Percentiles rank a stretch among this genome's conserved stretches.
Conservation (phyloP, 2,329 filamentous ascomycete genomes). For the Lasiodiplodia sp. region DNA sequence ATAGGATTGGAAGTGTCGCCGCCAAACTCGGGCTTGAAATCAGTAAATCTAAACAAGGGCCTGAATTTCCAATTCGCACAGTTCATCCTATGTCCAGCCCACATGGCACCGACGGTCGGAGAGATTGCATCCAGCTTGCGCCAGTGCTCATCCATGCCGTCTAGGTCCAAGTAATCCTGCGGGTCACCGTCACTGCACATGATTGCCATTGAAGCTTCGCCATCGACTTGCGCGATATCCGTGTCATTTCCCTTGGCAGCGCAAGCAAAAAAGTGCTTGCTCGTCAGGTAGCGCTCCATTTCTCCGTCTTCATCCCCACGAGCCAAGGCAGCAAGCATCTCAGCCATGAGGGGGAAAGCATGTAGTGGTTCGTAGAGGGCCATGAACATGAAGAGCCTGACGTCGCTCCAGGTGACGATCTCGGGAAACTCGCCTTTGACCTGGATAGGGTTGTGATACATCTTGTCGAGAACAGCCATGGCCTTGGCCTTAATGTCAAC, state of each 20-base stretch:
- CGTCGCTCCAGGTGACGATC: constrained; percentile 51
- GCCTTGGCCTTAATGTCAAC: constrained; percentile 46
- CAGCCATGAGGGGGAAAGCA: constrained; percentile 45
- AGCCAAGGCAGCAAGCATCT: constrained; percentile 46
- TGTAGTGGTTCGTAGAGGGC: constrained; percentile 46
- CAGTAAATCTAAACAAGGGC: constrained; percentile 43
- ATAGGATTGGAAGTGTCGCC: constrained; percentile 60
- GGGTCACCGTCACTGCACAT: constrained; percentile 51
- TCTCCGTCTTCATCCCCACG: constrained; percentile 40
- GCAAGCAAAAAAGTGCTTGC: constrained; percentile 40
- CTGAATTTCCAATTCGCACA: constrained; percentile 50
- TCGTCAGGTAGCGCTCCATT: constrained; percentile 31
- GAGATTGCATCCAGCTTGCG: constrained; percentile 43
- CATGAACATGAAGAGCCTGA: constrained; percentile 46
- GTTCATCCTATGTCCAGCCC: constrained; percentile 46
- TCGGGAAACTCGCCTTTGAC: constrained; percentile 41
- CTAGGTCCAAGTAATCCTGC: constrained; percentile 37
- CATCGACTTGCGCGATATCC: constrained; percentile 28
- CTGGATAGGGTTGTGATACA: constrained; percentile 51
- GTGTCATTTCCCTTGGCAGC: constrained; percentile 38
- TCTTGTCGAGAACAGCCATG: constrained; percentile 42
- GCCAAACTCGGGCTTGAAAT: constrained; percentile 34
- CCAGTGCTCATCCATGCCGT: constrained; percentile 45
- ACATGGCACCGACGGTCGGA: constrained; percentile 47
- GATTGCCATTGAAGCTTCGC: constrained; percentile 41